Percentiles rank a stretch among this genome's conserved stretches.
Evolutionary conservation across 176 grass and related monocot genomes (phyloP).

Genomic region (Juncus inflexus): DNA sequence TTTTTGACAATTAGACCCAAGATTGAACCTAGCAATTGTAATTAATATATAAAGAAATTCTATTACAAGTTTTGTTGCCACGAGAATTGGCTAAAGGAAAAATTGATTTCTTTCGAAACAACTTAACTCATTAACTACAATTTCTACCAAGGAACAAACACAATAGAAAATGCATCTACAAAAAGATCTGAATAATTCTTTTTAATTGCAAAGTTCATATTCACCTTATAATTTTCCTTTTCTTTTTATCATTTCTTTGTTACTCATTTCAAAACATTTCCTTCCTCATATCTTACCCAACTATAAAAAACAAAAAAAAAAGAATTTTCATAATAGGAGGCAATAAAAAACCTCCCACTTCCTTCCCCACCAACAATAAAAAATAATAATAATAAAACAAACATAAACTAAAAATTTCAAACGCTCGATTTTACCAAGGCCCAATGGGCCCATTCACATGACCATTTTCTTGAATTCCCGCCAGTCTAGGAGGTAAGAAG

Average conservation of each 20-base stretch:
- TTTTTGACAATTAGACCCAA: too few species aligned
- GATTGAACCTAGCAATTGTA: too few species aligned
- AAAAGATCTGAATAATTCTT: too few species aligned
- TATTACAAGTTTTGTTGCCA: too few species aligned
- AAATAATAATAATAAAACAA: slow-evolving; percentile 24
- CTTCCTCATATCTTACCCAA: background rate
- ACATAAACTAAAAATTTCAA: slow-evolving; percentile 35
- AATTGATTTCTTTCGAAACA: too few species aligned
- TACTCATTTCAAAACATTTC: slow-evolving; percentile 7
- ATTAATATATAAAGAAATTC: too few species aligned
- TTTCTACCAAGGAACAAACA: too few species aligned
- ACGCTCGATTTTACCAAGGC: slow-evolving; percentile 61
- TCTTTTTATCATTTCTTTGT: slow-evolving; percentile 16
- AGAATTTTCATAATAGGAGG: slow-evolving; percentile 22
- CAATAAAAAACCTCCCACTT: slow-evolving; percentile 45
- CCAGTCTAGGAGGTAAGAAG: slow-evolving; percentile 64
- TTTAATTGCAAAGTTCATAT: slow-evolving; percentile 1
- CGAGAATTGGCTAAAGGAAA: too few species aligned
- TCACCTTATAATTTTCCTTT: slow-evolving; percentile 1
- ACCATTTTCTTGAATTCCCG: slow-evolving; percentile 52
- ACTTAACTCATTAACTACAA: too few species aligned
- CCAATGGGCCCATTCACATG: slow-evolving; percentile 36
- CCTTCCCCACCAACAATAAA: slow-evolving; percentile 20
- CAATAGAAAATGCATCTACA: too few species aligned
- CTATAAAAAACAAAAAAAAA: background rate